Base-by-base conservation (phyloP, 257 asterid species). In the Scutellaria minor region DNA sequence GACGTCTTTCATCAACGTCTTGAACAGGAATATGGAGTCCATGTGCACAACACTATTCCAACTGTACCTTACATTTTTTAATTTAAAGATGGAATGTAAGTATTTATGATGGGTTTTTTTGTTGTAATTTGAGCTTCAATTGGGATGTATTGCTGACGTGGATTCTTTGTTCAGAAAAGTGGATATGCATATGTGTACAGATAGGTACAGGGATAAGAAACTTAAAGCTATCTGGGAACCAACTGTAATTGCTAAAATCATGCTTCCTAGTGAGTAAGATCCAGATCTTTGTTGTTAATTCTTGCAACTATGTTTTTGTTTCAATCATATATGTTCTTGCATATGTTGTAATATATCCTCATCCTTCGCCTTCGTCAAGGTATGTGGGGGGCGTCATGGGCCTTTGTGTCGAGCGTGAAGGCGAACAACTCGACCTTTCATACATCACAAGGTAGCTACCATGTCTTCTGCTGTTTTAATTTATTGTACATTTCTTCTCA, bases 261-360 rank as follows among this genome's bases (percentile, higher is more conserved):
- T 91, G 74, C 85, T 87, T 79, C 97, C 97, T 84, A 89, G 95
- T 82, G 95, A 89, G 96, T 91, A 91, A 89, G 97, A 88, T 79
- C 53, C 60, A 44, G 27, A 69, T 24, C 64, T 15, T 35, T 55
- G 61, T 31, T 31, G 37, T 31, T 3, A 27, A 1, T 27, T 31
- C 37, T 31, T 31, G 37, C 37, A 31, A 53, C 18, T 7, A 6
- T 41, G 27, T 24, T 39, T 2, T 44, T 20, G 9, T 64, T 45
- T 14, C 35, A 4, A 12, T 13, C 69, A 18, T 18, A 18, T 18
- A 18, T 45, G 55, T 42, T 41, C 27, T 7, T 42, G 53, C 37
- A 31, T 68, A 10, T 54, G 24, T 68, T 40, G 37, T 40, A 10
- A 11, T 31, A 31, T 31, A 31, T 31, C 37, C 5, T 31, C 37